Base-by-base conservation (phyloP, 331 rosid genomes). In the Malus hybrid region DNA sequence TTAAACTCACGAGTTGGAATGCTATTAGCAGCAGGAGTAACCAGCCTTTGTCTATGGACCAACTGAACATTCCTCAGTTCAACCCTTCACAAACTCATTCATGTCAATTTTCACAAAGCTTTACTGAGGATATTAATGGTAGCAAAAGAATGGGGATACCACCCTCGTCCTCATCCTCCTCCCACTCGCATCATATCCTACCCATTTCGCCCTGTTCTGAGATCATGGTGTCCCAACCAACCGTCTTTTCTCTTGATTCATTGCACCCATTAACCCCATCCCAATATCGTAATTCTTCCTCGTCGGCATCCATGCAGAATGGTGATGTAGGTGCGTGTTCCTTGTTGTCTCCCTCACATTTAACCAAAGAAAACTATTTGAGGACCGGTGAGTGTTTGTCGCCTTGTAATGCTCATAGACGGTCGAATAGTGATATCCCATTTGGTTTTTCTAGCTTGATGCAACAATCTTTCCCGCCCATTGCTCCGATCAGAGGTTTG, bases 131-230 rank as follows among this genome's bases (percentile, higher is more conserved):
- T 60, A 64, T 32, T 24, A 63, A 13, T 5, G 12, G 28, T 14
- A 50, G 42, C 71, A 88, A 87, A 44, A 77, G 96, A 70, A 71
- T 62, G 6, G 97, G 97, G 28, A 93, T 91, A 22, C 98, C 97
- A 19, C 98, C 98, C 6, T 89, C 98, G n/a, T 18, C 6, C n/a
- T 18, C 56, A 0, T 89, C 98, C 7, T 18, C 6, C 56, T 6
- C 56, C 0, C 95, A 93, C 73, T 93, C 97, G 12, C 84, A 90
- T 77, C 98, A 88, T 91, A 87, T 91, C 83, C 96, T 94, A 2
- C 98, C 98, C 63, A 74, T 93, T 84, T 91, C 96, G 1, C 96
- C 97, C 0, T 91, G 87, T 75, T 93, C 98, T 24, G 97, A 93
- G 96, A 91, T 93, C 90, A 93, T 96, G 11, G 84, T 87, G 56